Percentiles rank a stretch among this genome's conserved stretches.
phyloP scores from a whole-genome alignment of 345 rosid species.

The Barbarea vulgaris region DNA sequence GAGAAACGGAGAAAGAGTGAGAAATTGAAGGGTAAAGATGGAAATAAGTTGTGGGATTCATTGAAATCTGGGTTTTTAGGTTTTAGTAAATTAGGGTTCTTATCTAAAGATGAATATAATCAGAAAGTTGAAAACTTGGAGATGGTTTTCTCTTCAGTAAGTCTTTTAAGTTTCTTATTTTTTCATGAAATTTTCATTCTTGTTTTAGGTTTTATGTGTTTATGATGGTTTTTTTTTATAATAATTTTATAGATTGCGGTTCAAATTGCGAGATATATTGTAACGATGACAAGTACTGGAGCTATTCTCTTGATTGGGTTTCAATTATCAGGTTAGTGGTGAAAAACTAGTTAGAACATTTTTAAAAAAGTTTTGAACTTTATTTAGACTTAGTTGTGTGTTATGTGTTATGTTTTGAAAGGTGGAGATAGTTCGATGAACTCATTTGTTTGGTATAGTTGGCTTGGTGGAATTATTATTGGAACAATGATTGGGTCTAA shows the following conservation, averaged over 20 bases:
- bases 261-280: constrained; percentile 89
- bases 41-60: constrained; percentile 48
- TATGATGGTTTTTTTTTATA: background rate
- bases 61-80: constrained; percentile 48
- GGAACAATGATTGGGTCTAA: constrained; percentile 95
- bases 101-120: constrained; percentile 50
- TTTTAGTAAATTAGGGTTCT: constrained; percentile 41
- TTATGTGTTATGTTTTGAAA: constrained; percentile 37
- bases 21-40: constrained; percentile 44
- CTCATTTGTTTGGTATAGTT: constrained; percentile 88
- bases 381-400: constrained; percentile 15
- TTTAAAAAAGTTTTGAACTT: background rate
- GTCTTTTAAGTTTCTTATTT: constrained; percentile 16
- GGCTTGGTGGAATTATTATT: constrained; percentile 94
- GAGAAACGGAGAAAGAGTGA: constrained; percentile 38
- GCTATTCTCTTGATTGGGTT: constrained; percentile 80
- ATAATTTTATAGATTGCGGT: constrained; percentile 62
- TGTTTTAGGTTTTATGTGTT: background rate
- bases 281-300: constrained; percentile 94
- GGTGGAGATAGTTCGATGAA: constrained; percentile 91
- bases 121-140: constrained; percentile 57
- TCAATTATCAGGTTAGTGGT: constrained; percentile 77
- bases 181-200: background rate
- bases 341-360: background rate
- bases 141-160: constrained; percentile 59